Evolutionary conservation across 495 filamentous ascomycete genomes (phyloP), one percentile per base, ranked within the genome.

Genomic region (Apodospora peruviana): DNA sequence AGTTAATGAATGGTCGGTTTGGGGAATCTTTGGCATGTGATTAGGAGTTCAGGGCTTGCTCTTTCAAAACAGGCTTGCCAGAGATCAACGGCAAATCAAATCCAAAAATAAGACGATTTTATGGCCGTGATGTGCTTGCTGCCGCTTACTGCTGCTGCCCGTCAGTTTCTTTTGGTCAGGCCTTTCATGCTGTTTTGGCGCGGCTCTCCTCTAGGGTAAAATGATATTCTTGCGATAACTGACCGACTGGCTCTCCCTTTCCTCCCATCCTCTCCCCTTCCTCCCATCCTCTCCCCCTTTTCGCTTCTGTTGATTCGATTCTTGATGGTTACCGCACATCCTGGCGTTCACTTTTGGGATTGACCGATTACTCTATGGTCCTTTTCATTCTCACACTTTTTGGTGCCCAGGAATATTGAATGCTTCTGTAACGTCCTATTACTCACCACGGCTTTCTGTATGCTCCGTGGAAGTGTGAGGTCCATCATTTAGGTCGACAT

Each of bases 11-110:
- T 58, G 52, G 54, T 64, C 61, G 56, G 52, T 53, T 64, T 64
- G 54, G 63, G 55, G 27, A 7, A 64, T 66, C 65, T 51, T 59
- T 66, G 57, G 63, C 67, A 64, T 68, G 55, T 72, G 62, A 64
- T 66, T 68, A 70, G 67, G 71, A 71, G 71, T 74, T 74, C 62
- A 70, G 70, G 70, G 69, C 69, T 69, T 67, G 67, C 70, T 71
- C 69, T 64, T 29, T 1, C 18, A 57, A 62, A 67, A 57, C 63
- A 72, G 62, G 64, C 62, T 65, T 70, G 65, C 66, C 66, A 63
- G 19, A 20, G 48, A 61, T 57, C 49, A 14, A 66, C 64, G 65
- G 61, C 64, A 66, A 71, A 67, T 65, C 57, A 62, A 71, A 61
- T 62, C 56, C n/a, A 71, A 60, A 67, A 67, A 62, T 53, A 65